phyloP scores from a whole-genome alignment of 345 rosid species.

The Eucalyptus tenuipes region DNA sequence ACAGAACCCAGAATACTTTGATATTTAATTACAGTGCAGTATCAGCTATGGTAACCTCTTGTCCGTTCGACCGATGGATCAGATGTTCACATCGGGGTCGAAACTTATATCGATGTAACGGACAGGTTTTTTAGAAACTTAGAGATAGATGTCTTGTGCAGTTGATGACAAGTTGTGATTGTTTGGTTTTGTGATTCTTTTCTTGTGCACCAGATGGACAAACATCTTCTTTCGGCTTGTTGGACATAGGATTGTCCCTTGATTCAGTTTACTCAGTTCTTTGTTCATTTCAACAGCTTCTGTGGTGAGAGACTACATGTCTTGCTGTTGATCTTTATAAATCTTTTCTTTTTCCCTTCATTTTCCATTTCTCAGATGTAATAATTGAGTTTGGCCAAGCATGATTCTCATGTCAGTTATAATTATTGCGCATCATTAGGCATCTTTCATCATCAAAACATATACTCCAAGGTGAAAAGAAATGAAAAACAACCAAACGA shows the following conservation, averaged over 20 bases:
- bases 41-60: background rate
- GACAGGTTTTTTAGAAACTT: background rate
- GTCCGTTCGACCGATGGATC: background rate
- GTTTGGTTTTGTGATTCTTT: background rate
- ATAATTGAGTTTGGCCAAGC: background rate
- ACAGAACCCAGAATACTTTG: background rate
- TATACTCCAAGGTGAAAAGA: background rate
- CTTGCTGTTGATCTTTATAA: background rate
- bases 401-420: background rate
- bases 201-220: background rate
- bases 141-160: background rate
- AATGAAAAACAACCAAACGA: background rate
- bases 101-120: background rate
- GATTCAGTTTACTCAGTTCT: background rate
- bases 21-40: background rate
- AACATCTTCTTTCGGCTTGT: background rate
- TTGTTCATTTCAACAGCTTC: background rate
- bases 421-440: background rate
- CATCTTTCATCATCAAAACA: background rate
- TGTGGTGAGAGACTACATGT: background rate
- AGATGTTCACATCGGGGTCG: background rate
- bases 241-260: background rate
- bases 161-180: background rate
- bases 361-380: background rate
- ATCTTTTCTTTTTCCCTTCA: background rate